These are phyloP conservation scores for Cladophialophora chaetospira DNA, from an alignment of 2,329 filamentous ascomycete genomes.

Conservation along the genomic window DNA sequence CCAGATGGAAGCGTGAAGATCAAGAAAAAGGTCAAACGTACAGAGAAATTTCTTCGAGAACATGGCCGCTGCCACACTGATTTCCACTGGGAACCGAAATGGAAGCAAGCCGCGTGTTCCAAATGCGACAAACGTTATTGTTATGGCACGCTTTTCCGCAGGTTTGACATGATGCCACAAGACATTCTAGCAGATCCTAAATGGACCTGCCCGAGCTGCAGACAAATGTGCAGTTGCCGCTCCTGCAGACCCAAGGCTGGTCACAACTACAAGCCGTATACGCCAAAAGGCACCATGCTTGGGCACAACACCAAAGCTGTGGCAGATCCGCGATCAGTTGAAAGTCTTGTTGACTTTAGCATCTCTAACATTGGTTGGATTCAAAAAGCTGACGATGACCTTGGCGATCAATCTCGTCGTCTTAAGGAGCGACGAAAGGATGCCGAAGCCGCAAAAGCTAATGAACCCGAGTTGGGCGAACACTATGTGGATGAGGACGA, in stretches of 20 bases:
- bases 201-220: slow-evolving; percentile 89
- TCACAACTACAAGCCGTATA: slow-evolving; percentile 74
- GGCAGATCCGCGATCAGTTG: slow-evolving; percentile 87
- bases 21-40: slow-evolving; percentile 66
- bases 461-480: slow-evolving; percentile 48
- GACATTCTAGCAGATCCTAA: slow-evolving; percentile 74
- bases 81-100: slow-evolving; percentile 73
- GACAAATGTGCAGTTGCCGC: slow-evolving; percentile 83
- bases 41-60: slow-evolving; percentile 52
- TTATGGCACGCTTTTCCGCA: slow-evolving; percentile 88
- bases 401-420: slow-evolving; percentile 46
- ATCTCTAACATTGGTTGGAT: slow-evolving; percentile 87
- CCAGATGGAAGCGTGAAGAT: slow-evolving; percentile 65
- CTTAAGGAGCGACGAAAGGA: slow-evolving; percentile 55
- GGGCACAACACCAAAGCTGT: slow-evolving; percentile 90
- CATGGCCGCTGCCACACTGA: slow-evolving; percentile 77
- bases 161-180: slow-evolving; percentile 87
- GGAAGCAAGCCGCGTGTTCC: slow-evolving; percentile 81
- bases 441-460: slow-evolving; percentile 54
- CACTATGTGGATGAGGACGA: slow-evolving; percentile 47
- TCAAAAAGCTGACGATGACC: slow-evolving; percentile 57
- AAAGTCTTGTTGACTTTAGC: slow-evolving; percentile 86
- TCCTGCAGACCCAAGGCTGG: slow-evolving; percentile 69
- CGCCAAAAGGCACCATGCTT: slow-evolving; percentile 81
- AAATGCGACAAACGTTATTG: slow-evolving; percentile 79